Evolutionary conservation across 495 filamentous ascomycete genomes (phyloP), one percentile per base, ranked within the genome.

Genomic region (Hypoxylon lienhwacheense): DNA sequence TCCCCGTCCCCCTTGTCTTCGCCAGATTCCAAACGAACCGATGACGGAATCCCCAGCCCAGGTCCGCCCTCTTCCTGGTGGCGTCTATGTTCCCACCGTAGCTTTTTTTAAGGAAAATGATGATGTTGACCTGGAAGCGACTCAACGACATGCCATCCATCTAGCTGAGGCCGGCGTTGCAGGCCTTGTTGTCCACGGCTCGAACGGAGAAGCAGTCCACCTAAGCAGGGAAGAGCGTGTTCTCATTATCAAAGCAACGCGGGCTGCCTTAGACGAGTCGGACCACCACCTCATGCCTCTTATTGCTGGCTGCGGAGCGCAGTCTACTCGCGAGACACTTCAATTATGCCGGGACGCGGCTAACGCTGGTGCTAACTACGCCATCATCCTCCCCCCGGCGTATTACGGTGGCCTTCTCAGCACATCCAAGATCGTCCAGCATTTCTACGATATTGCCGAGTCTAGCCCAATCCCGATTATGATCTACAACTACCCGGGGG

Each of bases 201-300:
- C 87, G 68, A 96, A 95, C 67, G 91, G 91, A 63, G 91, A 93
- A 72, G 88, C 88, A 2, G 87, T 91, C 3, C 89, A 92, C 63
- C 74, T 92, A 17, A 84, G 85, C 36, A 83, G 83, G 25, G 70
- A 79, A 12, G 88, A 92, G 66, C 82, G 88, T 36, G 81, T 79
- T 35, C 68, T 79, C 47, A 80, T 95, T 50, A 93, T 88, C 17
- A 73, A 78, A 40, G 78, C 83, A 12, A 95, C 91, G 1, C 87
- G 88, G 17, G 85, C 88, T 36, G 78, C 95, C 25, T 65, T 70
- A 28, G 81, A 89, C 70, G 78, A 81, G 31, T 76, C 83, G 24
- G 87, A 89, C 15, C 87, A 80, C 68, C 70, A 72, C 6, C 68
- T 81, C 51, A 68, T 90, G 59, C 90, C 89, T 17, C 68, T 97